Evolutionary conservation across 768 basidiomycete genomes (phyloP).

Genomic region (Russula lepida): DNA sequence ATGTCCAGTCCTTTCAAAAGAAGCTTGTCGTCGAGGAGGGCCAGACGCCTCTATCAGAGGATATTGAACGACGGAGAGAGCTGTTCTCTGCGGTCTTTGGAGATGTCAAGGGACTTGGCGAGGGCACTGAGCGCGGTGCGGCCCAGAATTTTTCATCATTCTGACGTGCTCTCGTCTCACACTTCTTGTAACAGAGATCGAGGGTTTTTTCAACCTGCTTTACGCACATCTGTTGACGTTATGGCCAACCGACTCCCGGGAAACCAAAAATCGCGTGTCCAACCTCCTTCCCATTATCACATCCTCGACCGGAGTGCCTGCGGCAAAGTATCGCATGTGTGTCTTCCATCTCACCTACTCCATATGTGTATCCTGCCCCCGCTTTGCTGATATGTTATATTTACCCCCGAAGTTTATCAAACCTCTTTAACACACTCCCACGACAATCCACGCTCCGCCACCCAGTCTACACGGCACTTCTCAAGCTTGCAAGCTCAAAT

Average conservation of each 20-base stretch:
- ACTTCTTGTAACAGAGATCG: conserved; percentile 46
- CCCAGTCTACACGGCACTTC: conserved; percentile 51
- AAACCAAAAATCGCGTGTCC: conserved; percentile 43
- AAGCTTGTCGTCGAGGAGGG: conserved; percentile 44
- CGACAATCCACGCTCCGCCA: conserved; percentile 56
- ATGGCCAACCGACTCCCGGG: conserved; percentile 45
- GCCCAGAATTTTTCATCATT: neutral
- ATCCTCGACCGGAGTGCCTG: conserved; percentile 43
- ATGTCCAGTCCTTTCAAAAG: conserved; percentile 61
- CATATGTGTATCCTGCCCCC: neutral
- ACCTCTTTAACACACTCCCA: conserved; percentile 72
- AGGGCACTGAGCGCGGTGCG: conserved; percentile 71
- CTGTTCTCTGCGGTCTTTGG: conserved; percentile 52
- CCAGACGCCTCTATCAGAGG: conserved; percentile 45
- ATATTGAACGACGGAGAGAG: conserved; percentile 42
- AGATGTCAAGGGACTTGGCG: conserved; percentile 62
- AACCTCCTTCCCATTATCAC: conserved; percentile 48
- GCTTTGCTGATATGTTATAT: neutral
- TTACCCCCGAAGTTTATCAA: conserved; percentile 51
- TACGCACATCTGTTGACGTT: conserved; percentile 63
- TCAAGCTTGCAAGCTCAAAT: conserved; percentile 50
- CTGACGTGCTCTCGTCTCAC: neutral
- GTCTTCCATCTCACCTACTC: conserved; percentile 22
- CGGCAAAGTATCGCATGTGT: conserved; percentile 71
- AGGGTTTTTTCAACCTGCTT: conserved; percentile 83